Conservation (phyloP, 2,329 filamentous ascomycete species). For the Talaromyces sp. region DNA sequence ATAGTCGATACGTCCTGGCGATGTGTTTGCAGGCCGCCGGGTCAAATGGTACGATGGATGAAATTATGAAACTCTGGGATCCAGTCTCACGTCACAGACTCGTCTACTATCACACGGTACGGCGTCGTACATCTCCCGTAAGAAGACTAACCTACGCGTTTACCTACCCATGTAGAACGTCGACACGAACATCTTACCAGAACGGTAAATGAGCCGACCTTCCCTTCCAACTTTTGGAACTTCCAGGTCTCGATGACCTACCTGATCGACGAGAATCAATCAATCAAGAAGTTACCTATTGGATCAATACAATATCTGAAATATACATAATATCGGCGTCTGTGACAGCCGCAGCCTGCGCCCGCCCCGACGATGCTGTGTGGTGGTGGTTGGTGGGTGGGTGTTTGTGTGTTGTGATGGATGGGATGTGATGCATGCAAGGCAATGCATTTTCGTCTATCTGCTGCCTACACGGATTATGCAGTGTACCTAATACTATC, state of each 20-base stretch:
- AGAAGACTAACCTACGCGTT: background rate
- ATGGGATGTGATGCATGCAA: slow-evolving; percentile 4
- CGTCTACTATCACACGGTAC: background rate
- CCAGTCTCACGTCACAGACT: slow-evolving; percentile 5
- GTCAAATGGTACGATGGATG: background rate
- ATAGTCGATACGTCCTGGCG: too few relatives aligned
- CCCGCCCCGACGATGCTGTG: too few relatives aligned
- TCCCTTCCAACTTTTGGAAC: too few relatives aligned
- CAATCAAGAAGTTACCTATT: background rate
- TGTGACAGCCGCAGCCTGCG: background rate
- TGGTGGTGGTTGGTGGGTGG: too few relatives aligned
- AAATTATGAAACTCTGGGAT: slow-evolving; percentile 2
- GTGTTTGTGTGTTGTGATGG: background rate
- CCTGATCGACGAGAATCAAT: background rate
- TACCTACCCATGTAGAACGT: background rate
- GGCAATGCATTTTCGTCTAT: slow-evolving; percentile 22
- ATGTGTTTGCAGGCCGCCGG: background rate
- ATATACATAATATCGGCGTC: background rate
- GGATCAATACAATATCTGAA: too few relatives aligned
- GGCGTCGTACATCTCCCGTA: background rate
- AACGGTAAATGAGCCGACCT: background rate
- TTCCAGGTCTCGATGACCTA: background rate
- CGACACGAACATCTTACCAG: background rate
- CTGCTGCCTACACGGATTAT: background rate
- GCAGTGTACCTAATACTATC: background rate